A percentile compares a stretch with the other conserved stretches of the same genome.
phyloP scores from a whole-genome alignment of 495 filamentous ascomycete species.

The Penicillium soppii region DNA sequence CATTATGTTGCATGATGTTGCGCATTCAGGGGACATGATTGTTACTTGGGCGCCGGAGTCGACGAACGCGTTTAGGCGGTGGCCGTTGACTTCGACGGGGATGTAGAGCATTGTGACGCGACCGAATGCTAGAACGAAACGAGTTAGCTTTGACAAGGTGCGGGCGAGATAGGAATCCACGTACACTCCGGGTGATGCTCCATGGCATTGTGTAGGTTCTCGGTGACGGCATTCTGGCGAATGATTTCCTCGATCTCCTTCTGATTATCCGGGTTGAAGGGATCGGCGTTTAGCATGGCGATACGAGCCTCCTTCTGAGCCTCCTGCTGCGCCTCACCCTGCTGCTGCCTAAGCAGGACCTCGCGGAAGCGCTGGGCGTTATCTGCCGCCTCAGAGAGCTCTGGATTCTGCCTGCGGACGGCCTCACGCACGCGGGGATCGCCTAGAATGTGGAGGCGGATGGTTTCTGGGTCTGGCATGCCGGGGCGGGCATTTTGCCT shows the following conservation, averaged over 20 bases:
- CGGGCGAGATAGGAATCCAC: constrained; percentile 15
- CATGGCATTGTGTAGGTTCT: constrained; percentile 92
- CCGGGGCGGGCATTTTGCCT: constrained; percentile 42
- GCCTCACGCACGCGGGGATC: constrained; percentile 70
- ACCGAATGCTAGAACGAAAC: constrained; percentile 70
- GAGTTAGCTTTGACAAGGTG: constrained; percentile 14
- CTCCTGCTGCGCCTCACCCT: constrained; percentile 66
- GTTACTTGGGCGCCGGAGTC: constrained; percentile 97
- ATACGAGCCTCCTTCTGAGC: constrained; percentile 78
- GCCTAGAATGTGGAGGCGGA: constrained; percentile 78
- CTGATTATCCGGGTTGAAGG: constrained; percentile 88
- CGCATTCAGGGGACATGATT: constrained; percentile 95
- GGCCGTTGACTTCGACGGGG: constrained; percentile 89
- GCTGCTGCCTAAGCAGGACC: constrained; percentile 61
- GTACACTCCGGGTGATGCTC: constrained; percentile 95
- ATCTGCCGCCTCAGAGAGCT: constrained; percentile 74
- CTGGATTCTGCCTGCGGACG: constrained; percentile 66
- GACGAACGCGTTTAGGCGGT: constrained; percentile 92
- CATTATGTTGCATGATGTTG: constrained; percentile 92
- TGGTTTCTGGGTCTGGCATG: constrained; percentile 71
- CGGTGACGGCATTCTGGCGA: constrained; percentile 85
- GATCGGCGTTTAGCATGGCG: constrained; percentile 78
- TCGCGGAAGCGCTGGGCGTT: constrained; percentile 73
- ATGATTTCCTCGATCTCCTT: constrained; percentile 96
- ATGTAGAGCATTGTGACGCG: constrained; percentile 95